Evolutionary conservation across 2,329 filamentous ascomycete species (phyloP), one percentile per base, ranked within the genome.

Genomic region (Fusarium austroafricanum): DNA sequence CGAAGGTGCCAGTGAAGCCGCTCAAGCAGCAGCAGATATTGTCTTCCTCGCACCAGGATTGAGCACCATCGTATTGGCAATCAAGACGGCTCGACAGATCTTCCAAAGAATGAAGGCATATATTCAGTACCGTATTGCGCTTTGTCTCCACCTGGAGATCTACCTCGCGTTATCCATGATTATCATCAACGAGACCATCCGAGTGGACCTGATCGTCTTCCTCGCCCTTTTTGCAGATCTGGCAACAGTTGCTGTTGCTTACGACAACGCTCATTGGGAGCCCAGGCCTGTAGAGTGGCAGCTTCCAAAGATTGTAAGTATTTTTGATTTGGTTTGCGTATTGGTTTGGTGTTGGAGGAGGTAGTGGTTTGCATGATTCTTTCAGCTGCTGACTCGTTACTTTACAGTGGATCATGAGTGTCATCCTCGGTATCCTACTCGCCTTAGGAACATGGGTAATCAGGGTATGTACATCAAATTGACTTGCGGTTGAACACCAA

Each of bases 31-130:
- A 1, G 65, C 65, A 1, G 65, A 68, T 17, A 68, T 68, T 0
- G 65, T 68, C 0, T 68, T 68, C 1, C 55, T 68, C 0, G 65
- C 65, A 0, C 65, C 65, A 0, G 65, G 65, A 0, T 20, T 67
- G 0, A 68, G 64, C 0, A 67, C 65, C 0, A 67, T 67, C 0
- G 65, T 67, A 0, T 0, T 67, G 2, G 65, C 65, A 0, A 67
- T 67, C 5, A 67, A 67, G 0, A 67, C 65, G 0, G 54, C 65
- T 0, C 54, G 65, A 0, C 60, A 68, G 0, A 68, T 68, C 2
- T 68, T 69, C 2, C 61, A 68, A 10, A 38, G 52, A 12, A 68
- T 69, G 61, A 69, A 68, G 20, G 66, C 61, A 1, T 69, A 69
- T 2, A 70, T 68, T 1, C 66, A 68, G 31, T 67, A 67, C 1